A percentile compares a stretch with the other conserved stretches of the same genome.
These are phyloP conservation scores for Skeletonema tropicum DNA, from an alignment of 108 stramenopile genomes.

Conservation along the genomic window DNA sequence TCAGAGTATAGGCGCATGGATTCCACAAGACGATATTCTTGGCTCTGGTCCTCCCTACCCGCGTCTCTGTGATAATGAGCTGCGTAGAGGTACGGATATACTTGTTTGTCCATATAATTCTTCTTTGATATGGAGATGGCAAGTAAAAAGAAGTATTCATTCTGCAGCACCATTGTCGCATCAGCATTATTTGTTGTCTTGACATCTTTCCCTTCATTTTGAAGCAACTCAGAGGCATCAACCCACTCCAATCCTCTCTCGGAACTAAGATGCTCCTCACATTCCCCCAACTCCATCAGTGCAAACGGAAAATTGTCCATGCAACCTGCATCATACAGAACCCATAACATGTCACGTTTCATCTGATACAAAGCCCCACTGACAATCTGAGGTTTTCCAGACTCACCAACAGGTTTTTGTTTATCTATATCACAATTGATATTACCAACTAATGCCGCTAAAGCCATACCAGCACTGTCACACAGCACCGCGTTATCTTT, in stretches of 20 bases:
- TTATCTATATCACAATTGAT: slow-evolving; percentile 67
- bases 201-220: not conserved
- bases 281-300: slow-evolving; percentile 64
- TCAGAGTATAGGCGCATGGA: slow-evolving; percentile 50
- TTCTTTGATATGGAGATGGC: slow-evolving; percentile 46
- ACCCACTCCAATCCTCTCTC: slow-evolving; percentile 52
- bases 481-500: slow-evolving; percentile 59
- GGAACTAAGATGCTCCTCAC: slow-evolving; percentile 60
- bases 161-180: slow-evolving; percentile 23
- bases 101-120: slow-evolving; percentile 47
- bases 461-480: slow-evolving; percentile 39
- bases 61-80: slow-evolving; percentile 70
- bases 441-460: slow-evolving; percentile 61
- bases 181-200: not conserved
- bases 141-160: slow-evolving; percentile 56
- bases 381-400: slow-evolving; percentile 25
- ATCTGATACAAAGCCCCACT: slow-evolving; percentile 52
- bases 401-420: not conserved
- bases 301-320: slow-evolving; percentile 61
- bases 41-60: slow-evolving; percentile 26
- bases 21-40: slow-evolving; percentile 61
- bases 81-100: slow-evolving; percentile 60
- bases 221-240: slow-evolving; percentile 22
- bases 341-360: slow-evolving; percentile 70
- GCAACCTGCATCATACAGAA: slow-evolving; percentile 47